Percentiles rank a stretch among this genome's conserved stretches.
Evolutionary conservation across 306 rosid genomes (phyloP).

Genomic region (Dalbergia oliveri): DNA sequence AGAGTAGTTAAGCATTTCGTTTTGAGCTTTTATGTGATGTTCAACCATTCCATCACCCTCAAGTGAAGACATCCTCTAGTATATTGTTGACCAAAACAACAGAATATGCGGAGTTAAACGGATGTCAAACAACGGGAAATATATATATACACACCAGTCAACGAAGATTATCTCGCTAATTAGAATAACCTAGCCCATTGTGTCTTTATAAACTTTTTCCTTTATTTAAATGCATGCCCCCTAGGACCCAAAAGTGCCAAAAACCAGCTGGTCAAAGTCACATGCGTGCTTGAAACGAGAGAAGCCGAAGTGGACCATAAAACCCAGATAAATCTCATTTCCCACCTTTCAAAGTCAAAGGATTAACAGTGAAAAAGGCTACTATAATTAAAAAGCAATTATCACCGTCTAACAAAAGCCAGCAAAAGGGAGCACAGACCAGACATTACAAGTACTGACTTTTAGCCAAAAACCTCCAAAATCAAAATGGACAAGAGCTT

Average conservation of each 20-base stretch:
- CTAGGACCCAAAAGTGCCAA: conserved; percentile 19
- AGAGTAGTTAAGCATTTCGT: too few relatives aligned
- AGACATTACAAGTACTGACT: conserved; percentile 38
- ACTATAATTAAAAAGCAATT: conserved; percentile 23
- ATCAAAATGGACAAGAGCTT: conserved; percentile 42
- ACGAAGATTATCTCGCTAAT: not conserved
- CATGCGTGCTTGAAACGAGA: conserved; percentile 45
- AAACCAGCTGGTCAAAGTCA: conserved; percentile 23
- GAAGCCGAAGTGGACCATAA: conserved; percentile 27
- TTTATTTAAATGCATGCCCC: not conserved
- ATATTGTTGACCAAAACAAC: not conserved
- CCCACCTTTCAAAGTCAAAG: conserved; percentile 44
- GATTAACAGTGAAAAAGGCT: conserved; percentile 22
- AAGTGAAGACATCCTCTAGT: not conserved
- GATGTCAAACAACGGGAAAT: not conserved
- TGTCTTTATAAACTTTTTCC: too few relatives aligned
- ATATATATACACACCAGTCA: not conserved
- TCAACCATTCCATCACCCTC: not conserved
- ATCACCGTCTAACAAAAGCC: conserved; percentile 41
- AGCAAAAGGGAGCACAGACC: conserved; percentile 24
- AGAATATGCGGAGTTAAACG: not conserved
- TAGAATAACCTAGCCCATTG: not conserved
- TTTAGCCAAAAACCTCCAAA: conserved; percentile 33
- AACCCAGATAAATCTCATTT: conserved; percentile 34
- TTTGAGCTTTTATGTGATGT: not conserved